phyloP scores from a whole-genome alignment of 1,139 yeast species.

The Hyphopichia pseudoburtonii region DNA sequence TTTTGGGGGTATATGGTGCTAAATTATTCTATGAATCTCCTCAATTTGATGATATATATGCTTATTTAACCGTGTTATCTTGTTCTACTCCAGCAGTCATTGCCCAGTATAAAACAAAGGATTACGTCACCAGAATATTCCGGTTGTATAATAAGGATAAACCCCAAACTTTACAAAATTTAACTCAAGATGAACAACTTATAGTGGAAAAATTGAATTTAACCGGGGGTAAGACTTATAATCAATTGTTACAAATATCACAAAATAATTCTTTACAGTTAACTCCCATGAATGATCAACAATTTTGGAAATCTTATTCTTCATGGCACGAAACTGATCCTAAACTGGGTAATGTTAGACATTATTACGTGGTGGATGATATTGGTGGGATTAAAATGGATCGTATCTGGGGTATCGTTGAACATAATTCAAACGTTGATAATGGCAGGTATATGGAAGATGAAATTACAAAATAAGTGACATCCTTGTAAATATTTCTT shows the following conservation, averaged over 20 bases:
- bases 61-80: conserved; percentile 39
- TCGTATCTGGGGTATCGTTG: conserved; percentile 78
- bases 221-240: conserved; percentile 67
- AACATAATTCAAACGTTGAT: conserved; percentile 61
- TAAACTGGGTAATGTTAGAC: conserved; percentile 32
- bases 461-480: conserved; percentile 2
- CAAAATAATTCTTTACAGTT: conserved; percentile 44
- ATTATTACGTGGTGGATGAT: conserved; percentile 66
- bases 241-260: conserved; percentile 54
- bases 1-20: conserved; percentile 55
- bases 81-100: conserved; percentile 50
- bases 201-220: conserved; percentile 67
- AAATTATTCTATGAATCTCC: conserved; percentile 57
- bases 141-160: conserved; percentile 62
- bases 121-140: conserved; percentile 72
- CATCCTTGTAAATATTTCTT: too few relatives aligned
- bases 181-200: conserved; percentile 60
- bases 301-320: conserved; percentile 51
- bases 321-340: conserved; percentile 55
- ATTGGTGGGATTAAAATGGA: conserved; percentile 85
- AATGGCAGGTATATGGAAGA: conserved; percentile 55
- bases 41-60: conserved; percentile 55
- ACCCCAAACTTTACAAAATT: conserved; percentile 65
- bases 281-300: conserved; percentile 24
- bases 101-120: conserved; percentile 57